Evolutionary conservation across 306 rosid species (phyloP).

Genomic region (Hippophae tibetana): DNA sequence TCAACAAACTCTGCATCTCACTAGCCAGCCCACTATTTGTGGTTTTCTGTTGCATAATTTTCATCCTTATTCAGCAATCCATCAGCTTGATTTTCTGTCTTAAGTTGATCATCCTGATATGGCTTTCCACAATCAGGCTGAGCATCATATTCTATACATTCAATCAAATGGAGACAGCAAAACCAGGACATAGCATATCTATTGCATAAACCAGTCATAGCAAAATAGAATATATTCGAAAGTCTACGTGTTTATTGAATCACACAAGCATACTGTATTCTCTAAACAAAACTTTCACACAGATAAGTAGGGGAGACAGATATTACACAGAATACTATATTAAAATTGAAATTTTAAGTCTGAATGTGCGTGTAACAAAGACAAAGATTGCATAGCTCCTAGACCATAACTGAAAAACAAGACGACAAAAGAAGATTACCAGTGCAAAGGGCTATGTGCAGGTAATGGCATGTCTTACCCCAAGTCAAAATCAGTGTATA

Average conservation of each 20-base stretch:
- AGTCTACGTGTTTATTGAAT: too few species aligned
- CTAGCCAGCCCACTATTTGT: slow-evolving; percentile 69
- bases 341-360: background rate
- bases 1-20: slow-evolving; percentile 61
- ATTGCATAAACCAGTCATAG: background rate
- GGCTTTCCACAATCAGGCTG: slow-evolving; percentile 29
- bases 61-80: slow-evolving; percentile 30
- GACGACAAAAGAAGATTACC: slow-evolving; percentile 25
- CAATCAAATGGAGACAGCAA: slow-evolving; percentile 13
- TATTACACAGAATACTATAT: too few species aligned
- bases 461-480: slow-evolving; percentile 23
- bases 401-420: background rate
- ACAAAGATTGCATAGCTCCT: background rate
- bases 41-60: slow-evolving; percentile 40
- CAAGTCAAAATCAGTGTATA: slow-evolving; percentile 23
- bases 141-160: slow-evolving; percentile 30
- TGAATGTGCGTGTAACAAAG: background rate
- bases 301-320: too few species aligned
- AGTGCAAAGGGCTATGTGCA: slow-evolving; percentile 19
- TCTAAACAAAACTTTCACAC: too few species aligned
- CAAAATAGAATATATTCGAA: background rate
- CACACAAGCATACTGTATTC: too few species aligned
- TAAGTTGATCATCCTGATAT: slow-evolving; percentile 20
- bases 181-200: slow-evolving; percentile 15
- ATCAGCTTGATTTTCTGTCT: slow-evolving; percentile 17